Conservation (phyloP, 768 basidiomycete genomes). For the Naganishia onofrii region DNA sequence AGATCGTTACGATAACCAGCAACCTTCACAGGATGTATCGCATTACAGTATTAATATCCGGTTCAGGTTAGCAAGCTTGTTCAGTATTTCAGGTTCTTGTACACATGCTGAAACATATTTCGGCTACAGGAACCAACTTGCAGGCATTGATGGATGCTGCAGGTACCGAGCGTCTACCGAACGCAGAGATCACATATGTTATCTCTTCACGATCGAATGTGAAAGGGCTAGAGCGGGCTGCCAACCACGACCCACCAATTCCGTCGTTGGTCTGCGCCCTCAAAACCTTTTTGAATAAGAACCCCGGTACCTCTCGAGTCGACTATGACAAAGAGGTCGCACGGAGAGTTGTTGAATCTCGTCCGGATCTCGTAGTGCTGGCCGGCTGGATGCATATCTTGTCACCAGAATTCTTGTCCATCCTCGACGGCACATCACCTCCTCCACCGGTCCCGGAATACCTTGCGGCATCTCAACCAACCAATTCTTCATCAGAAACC, state of each 20-base stretch:
- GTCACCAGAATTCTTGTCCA: slow-evolving; percentile 72
- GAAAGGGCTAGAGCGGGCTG: slow-evolving; percentile 80
- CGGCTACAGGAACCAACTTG: slow-evolving; percentile 75
- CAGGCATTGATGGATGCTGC: slow-evolving; percentile 89
- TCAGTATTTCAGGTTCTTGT: neutral
- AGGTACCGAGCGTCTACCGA: slow-evolving; percentile 68
- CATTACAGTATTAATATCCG: slow-evolving; percentile 65
- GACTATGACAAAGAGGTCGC: slow-evolving; percentile 86
- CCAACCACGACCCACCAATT: slow-evolving; percentile 64
- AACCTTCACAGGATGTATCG: slow-evolving; percentile 30
- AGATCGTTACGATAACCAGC: neutral
- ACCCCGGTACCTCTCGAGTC: slow-evolving; percentile 68
- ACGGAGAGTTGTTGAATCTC: slow-evolving; percentile 61
- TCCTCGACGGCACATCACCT: slow-evolving; percentile 56
- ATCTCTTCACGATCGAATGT: slow-evolving; percentile 89
- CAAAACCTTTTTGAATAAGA: slow-evolving; percentile 72
- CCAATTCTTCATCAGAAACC: neutral
- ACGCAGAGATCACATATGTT: slow-evolving; percentile 71
- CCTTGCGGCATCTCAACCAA: neutral
- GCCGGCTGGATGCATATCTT: slow-evolving; percentile 99
- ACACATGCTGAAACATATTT: slow-evolving; percentile 2
- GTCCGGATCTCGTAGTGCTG: slow-evolving; percentile 83
- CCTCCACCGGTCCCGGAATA: slow-evolving; percentile 35
- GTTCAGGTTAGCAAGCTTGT: slow-evolving; percentile 57
- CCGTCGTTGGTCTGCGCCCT: slow-evolving; percentile 78